Evolutionary conservation across 192 early-diverging fungal genomes (phyloP).

Genomic region (Bifiguratus adelaidae): DNA sequence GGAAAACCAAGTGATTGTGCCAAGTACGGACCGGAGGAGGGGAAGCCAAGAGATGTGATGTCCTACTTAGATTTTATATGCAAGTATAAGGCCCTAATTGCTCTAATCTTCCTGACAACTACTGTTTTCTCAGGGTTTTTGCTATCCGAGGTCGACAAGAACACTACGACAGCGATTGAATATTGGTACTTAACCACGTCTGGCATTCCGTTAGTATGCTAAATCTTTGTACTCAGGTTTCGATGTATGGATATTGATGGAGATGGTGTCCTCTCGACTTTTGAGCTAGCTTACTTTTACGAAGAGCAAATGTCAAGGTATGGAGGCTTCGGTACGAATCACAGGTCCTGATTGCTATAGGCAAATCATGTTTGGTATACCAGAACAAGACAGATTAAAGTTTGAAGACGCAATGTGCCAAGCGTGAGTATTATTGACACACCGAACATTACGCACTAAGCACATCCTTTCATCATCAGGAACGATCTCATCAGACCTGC

Average conservation of each 20-base stretch:
- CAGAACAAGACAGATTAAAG: neutral
- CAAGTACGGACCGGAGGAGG: neutral
- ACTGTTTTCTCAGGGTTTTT: slow-evolving; percentile 20
- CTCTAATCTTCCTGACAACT: neutral
- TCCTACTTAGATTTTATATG: slow-evolving; percentile 27
- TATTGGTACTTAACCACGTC: slow-evolving; percentile 14
- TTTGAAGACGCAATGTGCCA: slow-evolving; percentile 26
- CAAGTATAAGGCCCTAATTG: slow-evolving; percentile 6
- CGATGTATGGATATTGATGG: slow-evolving; percentile 86
- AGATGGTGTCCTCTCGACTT: slow-evolving; percentile 75
- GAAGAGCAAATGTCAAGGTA: slow-evolving; percentile 55
- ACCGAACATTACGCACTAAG: neutral
- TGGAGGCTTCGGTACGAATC: neutral
- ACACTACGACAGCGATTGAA: slow-evolving; percentile 16
- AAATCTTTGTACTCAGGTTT: slow-evolving; percentile 63
- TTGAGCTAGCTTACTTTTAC: slow-evolving; percentile 80
- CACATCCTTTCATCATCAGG: neutral
- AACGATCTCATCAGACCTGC: slow-evolving; percentile 20
- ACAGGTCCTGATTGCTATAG: too few species aligned
- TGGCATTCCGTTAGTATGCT: neutral
- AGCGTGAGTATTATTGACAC: slow-evolving; percentile 6
- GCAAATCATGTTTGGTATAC: neutral
- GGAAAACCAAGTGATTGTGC: slow-evolving; percentile 20
- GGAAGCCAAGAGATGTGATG: too few species aligned
- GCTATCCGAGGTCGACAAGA: slow-evolving; percentile 22